These are phyloP conservation scores for Grammothele lineata DNA, from an alignment of 768 basidiomycete genomes.

Conservation along the genomic window DNA sequence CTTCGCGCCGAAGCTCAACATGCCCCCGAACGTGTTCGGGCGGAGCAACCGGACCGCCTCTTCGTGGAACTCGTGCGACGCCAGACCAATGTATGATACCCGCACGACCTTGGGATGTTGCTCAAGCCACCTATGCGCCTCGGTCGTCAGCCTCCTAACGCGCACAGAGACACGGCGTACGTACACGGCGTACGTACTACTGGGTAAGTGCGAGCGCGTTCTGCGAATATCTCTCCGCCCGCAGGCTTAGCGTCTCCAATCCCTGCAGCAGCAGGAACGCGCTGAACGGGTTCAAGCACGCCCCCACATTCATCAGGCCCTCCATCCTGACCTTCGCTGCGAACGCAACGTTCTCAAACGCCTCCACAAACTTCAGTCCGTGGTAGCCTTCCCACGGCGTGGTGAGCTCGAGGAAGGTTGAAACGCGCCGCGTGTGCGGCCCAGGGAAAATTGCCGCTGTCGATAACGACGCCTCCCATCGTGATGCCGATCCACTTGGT, in stretches of 20 bases:
- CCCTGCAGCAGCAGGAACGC: constrained; percentile 76
- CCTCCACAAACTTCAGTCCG: constrained; percentile 60
- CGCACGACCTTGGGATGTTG: constrained; percentile 63
- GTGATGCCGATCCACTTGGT: constrained; percentile 89
- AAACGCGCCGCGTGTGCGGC: too few species aligned
- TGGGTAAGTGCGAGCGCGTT: constrained; percentile 69
- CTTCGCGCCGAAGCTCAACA: constrained; percentile 76
- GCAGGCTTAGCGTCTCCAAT: constrained; percentile 70
- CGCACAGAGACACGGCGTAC: constrained; percentile 9
- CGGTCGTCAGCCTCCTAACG: too few species aligned
- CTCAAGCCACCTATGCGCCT: constrained; percentile 44
- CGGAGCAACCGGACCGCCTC: constrained; percentile 56
- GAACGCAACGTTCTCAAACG: constrained; percentile 62
- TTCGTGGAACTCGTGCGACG: constrained; percentile 54
- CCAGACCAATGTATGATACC: constrained; percentile 77
- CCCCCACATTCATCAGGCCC: constrained; percentile 64
- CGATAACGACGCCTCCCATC: constrained; percentile 72
- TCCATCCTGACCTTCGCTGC: constrained; percentile 61
- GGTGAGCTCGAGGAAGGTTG: constrained; percentile 71
- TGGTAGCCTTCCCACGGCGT: constrained; percentile 75
- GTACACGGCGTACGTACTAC: too few species aligned
- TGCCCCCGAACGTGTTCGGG: constrained; percentile 57
- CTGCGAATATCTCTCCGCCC: constrained; percentile 64
- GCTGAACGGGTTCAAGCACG: constrained; percentile 65
- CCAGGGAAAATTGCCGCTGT: constrained; percentile 79